Conservation (phyloP, 2,329 filamentous ascomycete species). For the Metarhizium anisopliae region DNA sequence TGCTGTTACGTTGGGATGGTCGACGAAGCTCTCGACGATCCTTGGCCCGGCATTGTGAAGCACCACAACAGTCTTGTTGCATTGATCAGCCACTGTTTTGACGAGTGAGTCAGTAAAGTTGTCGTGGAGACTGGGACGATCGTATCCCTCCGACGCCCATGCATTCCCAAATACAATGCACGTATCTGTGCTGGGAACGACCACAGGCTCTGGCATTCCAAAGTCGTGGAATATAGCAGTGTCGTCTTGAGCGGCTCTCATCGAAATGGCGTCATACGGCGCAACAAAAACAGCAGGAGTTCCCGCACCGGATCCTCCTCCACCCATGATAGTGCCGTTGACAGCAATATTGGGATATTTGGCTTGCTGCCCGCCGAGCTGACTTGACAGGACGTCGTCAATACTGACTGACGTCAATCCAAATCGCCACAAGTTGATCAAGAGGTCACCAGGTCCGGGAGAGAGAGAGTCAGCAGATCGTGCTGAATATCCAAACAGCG, state of each 20-base stretch:
- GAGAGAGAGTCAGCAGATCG: conserved; percentile 34
- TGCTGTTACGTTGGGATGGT: conserved; percentile 55
- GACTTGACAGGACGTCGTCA: conserved; percentile 14
- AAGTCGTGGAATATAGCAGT: conserved; percentile 54
- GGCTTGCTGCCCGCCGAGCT: neutral
- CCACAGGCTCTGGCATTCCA: conserved; percentile 32
- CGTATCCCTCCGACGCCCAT: conserved; percentile 63
- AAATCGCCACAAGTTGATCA: conserved; percentile 21
- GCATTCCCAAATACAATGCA: conserved; percentile 60
- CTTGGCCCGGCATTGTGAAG: conserved; percentile 56
- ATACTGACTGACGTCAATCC: conserved; percentile 15
- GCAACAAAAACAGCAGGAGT: conserved; percentile 38
- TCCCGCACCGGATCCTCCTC: conserved; percentile 40
- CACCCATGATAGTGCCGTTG: conserved; percentile 33
- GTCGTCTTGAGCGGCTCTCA: conserved; percentile 42
- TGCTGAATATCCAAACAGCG: conserved; percentile 53
- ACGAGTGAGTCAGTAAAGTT: conserved; percentile 54
- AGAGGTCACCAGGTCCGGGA: conserved; percentile 24
- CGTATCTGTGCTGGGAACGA: conserved; percentile 45
- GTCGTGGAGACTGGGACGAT: conserved; percentile 54
- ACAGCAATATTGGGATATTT: conserved; percentile 17
- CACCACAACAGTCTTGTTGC: conserved; percentile 53
- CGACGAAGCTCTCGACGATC: conserved; percentile 50
- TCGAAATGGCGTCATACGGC: conserved; percentile 45
- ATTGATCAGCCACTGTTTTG: conserved; percentile 45